Percentiles rank a stretch among this genome's conserved stretches.
Evolutionary conservation across 495 filamentous ascomycete species (phyloP).

Genomic region (Amphirosellinia nigrospora): DNA sequence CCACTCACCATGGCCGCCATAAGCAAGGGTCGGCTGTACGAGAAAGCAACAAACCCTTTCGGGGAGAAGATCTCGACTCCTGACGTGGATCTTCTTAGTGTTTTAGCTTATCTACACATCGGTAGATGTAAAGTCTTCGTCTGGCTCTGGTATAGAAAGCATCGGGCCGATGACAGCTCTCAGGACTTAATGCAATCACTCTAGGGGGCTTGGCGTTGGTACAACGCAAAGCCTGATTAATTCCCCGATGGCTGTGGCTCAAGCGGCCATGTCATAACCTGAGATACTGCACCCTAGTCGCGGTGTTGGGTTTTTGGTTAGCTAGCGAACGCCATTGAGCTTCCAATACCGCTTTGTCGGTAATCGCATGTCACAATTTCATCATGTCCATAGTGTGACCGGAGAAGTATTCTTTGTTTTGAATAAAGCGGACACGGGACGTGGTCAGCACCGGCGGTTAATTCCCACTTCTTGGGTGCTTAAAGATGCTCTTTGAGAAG

Average conservation of each 20-base stretch:
- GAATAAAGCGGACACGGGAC: conserved; percentile 9
- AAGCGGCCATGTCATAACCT: conserved; percentile 12
- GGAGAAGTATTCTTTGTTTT: conserved; percentile 2
- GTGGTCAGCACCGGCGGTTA: conserved; percentile 6
- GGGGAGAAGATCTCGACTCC: neutral
- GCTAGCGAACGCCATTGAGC: neutral
- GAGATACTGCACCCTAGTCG: neutral
- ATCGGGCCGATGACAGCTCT: conserved; percentile 16
- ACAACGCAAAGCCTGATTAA: conserved; percentile 14
- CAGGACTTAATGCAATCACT: conserved; percentile 5
- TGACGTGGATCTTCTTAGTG: neutral
- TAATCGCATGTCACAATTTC: neutral
- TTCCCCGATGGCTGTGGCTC: neutral
- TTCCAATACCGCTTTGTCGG: neutral
- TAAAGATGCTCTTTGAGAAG: neutral
- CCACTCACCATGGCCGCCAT: neutral
- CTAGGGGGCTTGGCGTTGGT: conserved; percentile 9
- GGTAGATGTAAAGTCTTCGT: conserved; percentile 15
- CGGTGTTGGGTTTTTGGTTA: neutral
- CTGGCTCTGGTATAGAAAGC: conserved; percentile 12
- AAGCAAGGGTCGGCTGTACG: neutral
- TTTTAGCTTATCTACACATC: conserved; percentile 14
- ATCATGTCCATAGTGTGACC: neutral
- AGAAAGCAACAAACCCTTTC: conserved; percentile 1
- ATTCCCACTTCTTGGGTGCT: neutral